phyloP scores from a whole-genome alignment of 2,329 filamentous ascomycete genomes.

The Anthostomella pinea region DNA sequence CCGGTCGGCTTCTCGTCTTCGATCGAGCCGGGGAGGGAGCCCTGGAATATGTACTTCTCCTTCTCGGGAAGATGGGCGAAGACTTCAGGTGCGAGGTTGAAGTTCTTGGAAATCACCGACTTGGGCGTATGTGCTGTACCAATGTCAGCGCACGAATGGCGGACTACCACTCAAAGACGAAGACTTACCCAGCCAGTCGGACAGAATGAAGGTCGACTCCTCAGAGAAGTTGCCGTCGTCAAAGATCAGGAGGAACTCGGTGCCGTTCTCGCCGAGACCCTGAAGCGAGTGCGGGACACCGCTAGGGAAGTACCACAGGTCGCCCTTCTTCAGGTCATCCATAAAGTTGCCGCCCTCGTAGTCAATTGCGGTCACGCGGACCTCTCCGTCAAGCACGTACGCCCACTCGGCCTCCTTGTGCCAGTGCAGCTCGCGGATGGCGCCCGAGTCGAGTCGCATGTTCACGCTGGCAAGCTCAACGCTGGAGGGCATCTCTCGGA shows the following conservation, averaged over 20 bases:
- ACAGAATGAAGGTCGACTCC: conserved; percentile 68
- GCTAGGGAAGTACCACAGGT: conserved; percentile 78
- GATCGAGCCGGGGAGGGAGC: conserved; percentile 61
- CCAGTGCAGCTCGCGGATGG: conserved; percentile 77
- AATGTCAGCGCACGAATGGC: background rate
- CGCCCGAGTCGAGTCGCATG: conserved; percentile 71
- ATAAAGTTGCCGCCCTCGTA: conserved; percentile 74
- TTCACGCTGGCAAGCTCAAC: conserved; percentile 74
- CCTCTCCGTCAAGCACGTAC: conserved; percentile 67
- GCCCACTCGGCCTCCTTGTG: conserved; percentile 80
- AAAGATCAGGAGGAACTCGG: conserved; percentile 59
- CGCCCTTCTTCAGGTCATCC: conserved; percentile 72
- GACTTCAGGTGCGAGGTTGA: conserved; percentile 67
- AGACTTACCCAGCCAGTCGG: conserved; percentile 64
- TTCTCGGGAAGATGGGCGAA: conserved; percentile 64
- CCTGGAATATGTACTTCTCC: conserved; percentile 78
- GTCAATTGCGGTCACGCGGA: conserved; percentile 71
- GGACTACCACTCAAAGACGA: too few relatives aligned
- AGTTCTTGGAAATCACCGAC: conserved; percentile 71
- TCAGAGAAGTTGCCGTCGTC: conserved; percentile 48
- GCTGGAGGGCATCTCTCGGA: conserved; percentile 61
- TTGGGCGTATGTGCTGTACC: conserved; percentile 63
- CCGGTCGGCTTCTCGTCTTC: conserved; percentile 61
- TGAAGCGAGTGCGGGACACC: conserved; percentile 77
- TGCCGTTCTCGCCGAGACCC: conserved; percentile 64